Percentiles rank a stretch among this genome's conserved stretches.
Evolutionary conservation across 2,329 filamentous ascomycete species (phyloP).

Genomic region (Neonectria sp.): DNA sequence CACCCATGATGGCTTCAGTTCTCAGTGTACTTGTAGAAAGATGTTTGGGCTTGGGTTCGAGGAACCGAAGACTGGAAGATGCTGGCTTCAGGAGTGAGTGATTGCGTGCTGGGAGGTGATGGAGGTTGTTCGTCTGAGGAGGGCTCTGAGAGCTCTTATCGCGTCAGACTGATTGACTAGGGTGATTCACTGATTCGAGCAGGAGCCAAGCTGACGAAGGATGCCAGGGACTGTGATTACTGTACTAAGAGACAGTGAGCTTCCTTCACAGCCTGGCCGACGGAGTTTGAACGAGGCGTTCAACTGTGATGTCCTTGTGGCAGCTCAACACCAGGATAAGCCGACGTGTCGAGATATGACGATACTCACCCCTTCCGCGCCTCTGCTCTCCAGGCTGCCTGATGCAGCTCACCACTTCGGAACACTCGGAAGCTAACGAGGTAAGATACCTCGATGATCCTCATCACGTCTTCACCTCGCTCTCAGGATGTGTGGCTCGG

Average conservation of each 20-base stretch:
- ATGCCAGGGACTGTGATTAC: background rate
- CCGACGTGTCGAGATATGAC: background rate
- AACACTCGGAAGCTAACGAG: background rate
- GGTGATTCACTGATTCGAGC: background rate
- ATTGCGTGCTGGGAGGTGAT: background rate
- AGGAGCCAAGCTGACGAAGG: background rate
- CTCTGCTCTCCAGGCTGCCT: background rate
- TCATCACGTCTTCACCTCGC: background rate
- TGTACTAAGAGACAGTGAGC: background rate
- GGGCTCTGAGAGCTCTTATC: background rate
- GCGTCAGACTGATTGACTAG: background rate
- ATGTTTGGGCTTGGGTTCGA: background rate
- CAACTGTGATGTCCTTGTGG: background rate
- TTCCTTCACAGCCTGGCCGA: background rate
- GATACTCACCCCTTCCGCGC: background rate
- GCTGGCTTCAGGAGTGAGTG: background rate
- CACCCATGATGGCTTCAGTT: constrained; percentile 30
- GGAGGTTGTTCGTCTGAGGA: background rate
- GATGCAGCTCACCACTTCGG: background rate
- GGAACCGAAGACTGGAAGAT: background rate
- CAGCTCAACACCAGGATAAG: background rate
- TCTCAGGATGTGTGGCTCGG: background rate
- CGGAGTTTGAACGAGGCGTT: background rate
- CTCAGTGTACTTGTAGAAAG: constrained; percentile 6
- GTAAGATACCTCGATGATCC: background rate